These are phyloP conservation scores for Guadua angustifolia DNA, from an alignment of 176 grass and related monocot species.

Conservation along the genomic window DNA sequence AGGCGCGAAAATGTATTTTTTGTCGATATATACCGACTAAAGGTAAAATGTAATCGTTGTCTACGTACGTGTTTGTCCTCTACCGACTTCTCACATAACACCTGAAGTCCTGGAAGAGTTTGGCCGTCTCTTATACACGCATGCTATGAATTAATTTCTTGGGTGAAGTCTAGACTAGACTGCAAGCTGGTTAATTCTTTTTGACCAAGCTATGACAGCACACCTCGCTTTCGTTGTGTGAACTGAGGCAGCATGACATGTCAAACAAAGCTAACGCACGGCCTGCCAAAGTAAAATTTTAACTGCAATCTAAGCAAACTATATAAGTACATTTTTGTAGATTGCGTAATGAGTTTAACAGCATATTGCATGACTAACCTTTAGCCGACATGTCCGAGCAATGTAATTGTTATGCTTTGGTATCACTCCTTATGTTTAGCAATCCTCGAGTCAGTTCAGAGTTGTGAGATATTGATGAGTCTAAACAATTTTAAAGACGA, in stretches of 20 bases:
- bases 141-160: neutral
- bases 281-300: conserved; percentile 5
- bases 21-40: neutral
- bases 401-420: too few species aligned
- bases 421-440: too few species aligned
- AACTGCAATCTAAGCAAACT: neutral
- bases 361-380: neutral
- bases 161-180: conserved; percentile 16
- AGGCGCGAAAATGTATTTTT: neutral
- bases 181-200: conserved; percentile 8
- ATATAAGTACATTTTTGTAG: neutral
- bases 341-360: conserved; percentile 6
- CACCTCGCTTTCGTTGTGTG: conserved; percentile 45
- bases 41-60: neutral
- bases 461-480: too few species aligned
- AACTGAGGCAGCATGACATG: conserved; percentile 24
- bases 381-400: too few species aligned
- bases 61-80: neutral
- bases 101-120: neutral
- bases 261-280: conserved; percentile 49
- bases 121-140: neutral
- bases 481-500: too few species aligned
- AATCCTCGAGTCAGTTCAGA: accelerated
- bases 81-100: neutral
- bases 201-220: neutral